Base-by-base conservation (phyloP, 2,329 filamentous ascomycete species). In the Escovopsis sp. region DNA sequence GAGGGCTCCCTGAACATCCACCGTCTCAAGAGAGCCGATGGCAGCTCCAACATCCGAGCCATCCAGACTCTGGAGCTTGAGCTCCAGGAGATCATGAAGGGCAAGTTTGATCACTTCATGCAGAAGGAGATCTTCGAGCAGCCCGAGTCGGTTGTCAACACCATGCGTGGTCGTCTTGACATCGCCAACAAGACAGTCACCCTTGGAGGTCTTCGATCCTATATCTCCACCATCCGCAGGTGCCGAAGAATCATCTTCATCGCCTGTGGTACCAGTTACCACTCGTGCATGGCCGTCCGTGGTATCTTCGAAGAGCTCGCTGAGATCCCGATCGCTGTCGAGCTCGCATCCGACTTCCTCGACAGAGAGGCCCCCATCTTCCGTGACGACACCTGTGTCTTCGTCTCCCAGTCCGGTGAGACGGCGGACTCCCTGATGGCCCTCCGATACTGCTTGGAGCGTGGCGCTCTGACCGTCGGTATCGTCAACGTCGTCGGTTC, bases 81-180 rank as follows among this genome's bases (percentile, higher is more conserved):
- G 73, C 81, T 98, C 50, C 91, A 98, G 72, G 88, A 98, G 72
- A 98, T 98, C 67, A 98, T 98, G 91, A 98, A 98, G 81, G 91
- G 91, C 66, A 93, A 91, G 63, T 98, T 96, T 67, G 91, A 98
- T 65, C 91, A 98, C 71, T 98, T 95, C 74, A 98, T 98, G 91
- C 91, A 98, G 65, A 98, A 98, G 79, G 91, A 98, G 66, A 98
- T 98, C 58, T 98, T 98, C 64, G 91, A 98, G 74, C 91, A 98
- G 72, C 91, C 91, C 58, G 91, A 98, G 69, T 98, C 91, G 12
- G 86, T 98, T 47, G 81, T 98, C 71, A 98, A 98, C 76, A 95
- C 91, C 52, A 98, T 98, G 91, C 86, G 91, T 79, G 91, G 91
- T 67, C 91, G 91, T 69, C 72, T 98, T 55, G 91, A 98, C 64